Base-by-base conservation (phyloP, 768 basidiomycete genomes). In the Botryobasidium botryosum region DNA sequence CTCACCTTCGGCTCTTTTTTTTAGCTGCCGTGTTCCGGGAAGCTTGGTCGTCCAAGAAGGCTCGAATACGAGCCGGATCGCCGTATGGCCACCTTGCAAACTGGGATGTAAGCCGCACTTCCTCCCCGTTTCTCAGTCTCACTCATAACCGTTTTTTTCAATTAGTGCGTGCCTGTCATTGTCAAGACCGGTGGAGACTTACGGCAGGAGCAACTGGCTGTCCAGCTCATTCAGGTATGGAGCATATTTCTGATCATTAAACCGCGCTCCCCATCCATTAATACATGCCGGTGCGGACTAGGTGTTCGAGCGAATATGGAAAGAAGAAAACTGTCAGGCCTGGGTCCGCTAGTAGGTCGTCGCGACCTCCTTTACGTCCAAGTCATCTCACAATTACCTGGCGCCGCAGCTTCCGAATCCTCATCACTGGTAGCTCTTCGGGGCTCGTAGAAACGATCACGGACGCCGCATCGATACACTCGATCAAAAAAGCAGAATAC, bases 401-500 rank as follows among this genome's bases (percentile, higher is more conserved):
- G 29, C 26, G 15, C 8, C 12, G 12, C 53, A 94, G 91, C 62
- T 97, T 97, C 70, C 79, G 86, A 3, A 99, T 99, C 48, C 62
- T 96, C 47, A 92, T 96, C 50, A 94, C 90, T 1, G 90, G 91
- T 4, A 84, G 81, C 37, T 74, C 74, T 2, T 96, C 94, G 10
- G 94, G 91, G 20, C 62, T 99, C 40, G 87, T 99, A 0, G 94
- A 99, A 63, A 99, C 94, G 0, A 96, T 99, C 52, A 96, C 88
- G 3, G 94, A 99, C 53, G 84, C 92, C 0, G 88, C 97, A 0
- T 97, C 94, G 4, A 87, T 99, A 53, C 94, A 99, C 59, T 97
- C 94, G 1, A 94, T 99, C 61, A 99, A 99, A 69, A 99, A 99
- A 63, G 83, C 87, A 2, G 92, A 94, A 58, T 97, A 97, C 61